phyloP scores from a whole-genome alignment of 1,284 basidiomycete species.

The Marasmius tenuissimus region DNA sequence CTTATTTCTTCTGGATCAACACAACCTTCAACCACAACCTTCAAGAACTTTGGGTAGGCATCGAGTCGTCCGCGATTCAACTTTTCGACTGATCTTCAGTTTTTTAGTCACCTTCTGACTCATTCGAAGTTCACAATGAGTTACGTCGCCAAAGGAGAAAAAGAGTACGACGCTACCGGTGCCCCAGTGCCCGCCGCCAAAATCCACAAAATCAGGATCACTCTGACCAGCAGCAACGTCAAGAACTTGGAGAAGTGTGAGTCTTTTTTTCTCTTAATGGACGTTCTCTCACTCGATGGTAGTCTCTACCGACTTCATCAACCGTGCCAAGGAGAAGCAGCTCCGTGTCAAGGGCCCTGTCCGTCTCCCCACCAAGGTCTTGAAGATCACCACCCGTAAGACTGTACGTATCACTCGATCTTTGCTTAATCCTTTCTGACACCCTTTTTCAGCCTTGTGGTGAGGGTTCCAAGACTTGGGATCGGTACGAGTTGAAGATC shows the following conservation, averaged over 20 bases:
- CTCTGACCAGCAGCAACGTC: conserved; percentile 97
- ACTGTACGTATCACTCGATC: conserved; percentile 58
- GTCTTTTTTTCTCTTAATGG: conserved; percentile 12
- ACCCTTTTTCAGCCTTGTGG: conserved; percentile 79
- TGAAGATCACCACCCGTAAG: conserved; percentile 99
- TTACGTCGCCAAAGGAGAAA: conserved; percentile 99
- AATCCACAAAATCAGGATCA: conserved; percentile 99
- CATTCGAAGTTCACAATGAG: conserved; percentile 77
- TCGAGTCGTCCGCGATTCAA: conserved; percentile 2
- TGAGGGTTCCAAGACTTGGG: conserved; percentile 99
- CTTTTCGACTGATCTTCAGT: background rate
- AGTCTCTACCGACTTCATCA: conserved; percentile 97
- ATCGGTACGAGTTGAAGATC: conserved; percentile 98
- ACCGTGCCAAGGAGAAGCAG: conserved; percentile 99
- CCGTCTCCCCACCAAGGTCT: conserved; percentile 97
- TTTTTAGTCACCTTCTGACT: conserved; percentile 75
- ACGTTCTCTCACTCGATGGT: conserved; percentile 6
- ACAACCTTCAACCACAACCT: conserved; percentile 25
- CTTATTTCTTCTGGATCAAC: conserved; percentile 33
- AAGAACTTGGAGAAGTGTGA: conserved; percentile 98
- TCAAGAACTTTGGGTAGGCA: conserved; percentile 42
- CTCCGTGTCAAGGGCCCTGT: conserved; percentile 99
- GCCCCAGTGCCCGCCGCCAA: conserved; percentile 85
- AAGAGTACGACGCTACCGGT: conserved; percentile 95
- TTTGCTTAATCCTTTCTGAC: conserved; percentile 1